Evolutionary conservation across 148 eudicot species (phyloP).

Genomic region (Nepenthes gracilis): DNA sequence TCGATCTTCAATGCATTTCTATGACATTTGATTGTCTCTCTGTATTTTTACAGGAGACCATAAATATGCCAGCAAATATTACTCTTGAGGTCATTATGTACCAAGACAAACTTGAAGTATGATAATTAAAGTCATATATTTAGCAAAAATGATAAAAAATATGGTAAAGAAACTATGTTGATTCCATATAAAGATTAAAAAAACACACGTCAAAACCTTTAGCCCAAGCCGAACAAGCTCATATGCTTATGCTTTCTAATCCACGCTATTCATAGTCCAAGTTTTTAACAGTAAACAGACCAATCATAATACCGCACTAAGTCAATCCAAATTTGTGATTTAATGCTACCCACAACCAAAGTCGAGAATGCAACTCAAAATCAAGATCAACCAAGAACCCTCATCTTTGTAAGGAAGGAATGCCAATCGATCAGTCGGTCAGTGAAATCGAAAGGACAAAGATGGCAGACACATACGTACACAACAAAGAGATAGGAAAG

Average conservation of each 20-base stretch:
- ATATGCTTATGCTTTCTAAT: slow-evolving; percentile 93
- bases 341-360: no score
- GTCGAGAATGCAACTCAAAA: no score
- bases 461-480: no score
- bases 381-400: no score
- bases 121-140: background rate
- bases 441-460: no score
- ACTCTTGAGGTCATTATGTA: slow-evolving; percentile 97
- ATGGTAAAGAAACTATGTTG: background rate
- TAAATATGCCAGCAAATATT: slow-evolving; percentile 99
- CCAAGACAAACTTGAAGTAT: slow-evolving; percentile 1
- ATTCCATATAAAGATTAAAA: background rate
- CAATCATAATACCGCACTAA: no score
- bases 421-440: no score
- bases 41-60: slow-evolving; percentile 91
- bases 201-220: slow-evolving; percentile 40
- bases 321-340: no score
- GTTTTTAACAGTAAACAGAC: slow-evolving; percentile 75
- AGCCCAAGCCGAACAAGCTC: slow-evolving; percentile 94
- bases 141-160: slow-evolving; percentile 1
- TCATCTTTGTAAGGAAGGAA: no score
- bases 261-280: slow-evolving; percentile 93
- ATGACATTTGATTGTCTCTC: slow-evolving; percentile 95
- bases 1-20: slow-evolving; percentile 93
- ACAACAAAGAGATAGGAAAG: no score